Percentiles rank a stretch among this genome's conserved stretches.
Evolutionary conservation across 1,284 basidiomycete species (phyloP).

Genomic region (Pseudozyma sp.): DNA sequence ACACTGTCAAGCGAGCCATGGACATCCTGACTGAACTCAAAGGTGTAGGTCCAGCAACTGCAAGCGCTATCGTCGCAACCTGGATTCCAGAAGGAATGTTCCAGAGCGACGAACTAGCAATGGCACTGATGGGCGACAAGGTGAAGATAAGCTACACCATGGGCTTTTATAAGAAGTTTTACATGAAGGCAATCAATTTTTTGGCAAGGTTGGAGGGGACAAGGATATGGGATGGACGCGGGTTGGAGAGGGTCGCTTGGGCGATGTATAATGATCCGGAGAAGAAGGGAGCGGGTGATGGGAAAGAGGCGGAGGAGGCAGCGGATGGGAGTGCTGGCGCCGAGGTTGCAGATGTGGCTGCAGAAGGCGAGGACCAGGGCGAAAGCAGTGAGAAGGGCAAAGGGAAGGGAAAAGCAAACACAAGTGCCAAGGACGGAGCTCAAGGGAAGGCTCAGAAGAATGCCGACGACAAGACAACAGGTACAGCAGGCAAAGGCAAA

Average conservation of each 20-base stretch:
- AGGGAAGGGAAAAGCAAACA: background rate
- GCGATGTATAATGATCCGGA: conserved; percentile 6
- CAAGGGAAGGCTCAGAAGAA: background rate
- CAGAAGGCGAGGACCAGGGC: background rate
- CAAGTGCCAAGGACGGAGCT: background rate
- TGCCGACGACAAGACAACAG: background rate
- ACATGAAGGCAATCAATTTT: background rate
- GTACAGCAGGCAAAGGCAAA: too few relatives aligned
- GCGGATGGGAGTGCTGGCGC: background rate
- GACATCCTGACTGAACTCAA: conserved; percentile 17
- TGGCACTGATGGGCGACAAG: background rate
- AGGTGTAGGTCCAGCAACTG: conserved; percentile 44
- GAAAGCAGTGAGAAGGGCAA: background rate
- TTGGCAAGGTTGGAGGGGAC: background rate
- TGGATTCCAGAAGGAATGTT: conserved; percentile 17
- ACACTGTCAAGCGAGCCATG: conserved; percentile 8
- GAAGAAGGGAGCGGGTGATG: background rate
- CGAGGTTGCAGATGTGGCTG: background rate
- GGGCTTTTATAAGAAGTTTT: conserved; percentile 24
- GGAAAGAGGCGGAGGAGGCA: background rate
- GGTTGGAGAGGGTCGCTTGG: conserved; percentile 25
- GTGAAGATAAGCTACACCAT: conserved; percentile 20
- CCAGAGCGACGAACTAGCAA: conserved; percentile 26
- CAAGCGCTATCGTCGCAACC: conserved; percentile 25
- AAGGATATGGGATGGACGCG: conserved; percentile 7